These are phyloP conservation scores for Exophiala alcalophila DNA, from an alignment of 2,329 filamentous ascomycete species.

Conservation along the genomic window DNA sequence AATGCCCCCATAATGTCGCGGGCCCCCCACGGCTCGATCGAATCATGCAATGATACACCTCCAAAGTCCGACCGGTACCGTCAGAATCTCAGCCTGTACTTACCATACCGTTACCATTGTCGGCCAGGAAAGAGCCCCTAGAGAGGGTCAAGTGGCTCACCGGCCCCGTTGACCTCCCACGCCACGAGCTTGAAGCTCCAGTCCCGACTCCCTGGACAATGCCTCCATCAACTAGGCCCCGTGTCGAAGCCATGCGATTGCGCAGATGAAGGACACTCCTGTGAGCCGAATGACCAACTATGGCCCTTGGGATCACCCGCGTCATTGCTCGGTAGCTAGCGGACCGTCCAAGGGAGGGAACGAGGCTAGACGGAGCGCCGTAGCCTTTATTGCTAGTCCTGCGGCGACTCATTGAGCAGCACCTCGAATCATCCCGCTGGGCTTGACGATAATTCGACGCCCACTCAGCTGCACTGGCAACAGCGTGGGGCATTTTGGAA, in stretches of 20 bases:
- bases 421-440: slow-evolving; percentile 6
- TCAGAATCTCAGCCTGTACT: slow-evolving; percentile 12
- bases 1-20: neutral
- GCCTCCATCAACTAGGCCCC: slow-evolving; percentile 5
- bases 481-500: slow-evolving; percentile 20
- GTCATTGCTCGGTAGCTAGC: slow-evolving; percentile 22
- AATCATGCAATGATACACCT: slow-evolving; percentile 17
- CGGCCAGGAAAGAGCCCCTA: neutral
- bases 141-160: neutral
- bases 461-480: slow-evolving; percentile 9
- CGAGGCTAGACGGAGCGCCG: slow-evolving; percentile 20
- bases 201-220: slow-evolving; percentile 2
- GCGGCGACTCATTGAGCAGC: slow-evolving; percentile 9
- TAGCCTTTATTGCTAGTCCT: slow-evolving; percentile 15
- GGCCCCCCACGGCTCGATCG: too few relatives aligned
- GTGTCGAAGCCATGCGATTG: slow-evolving; percentile 16
- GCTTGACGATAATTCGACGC: slow-evolving; percentile 18
- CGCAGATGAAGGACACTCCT: slow-evolving; percentile 11
- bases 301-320: slow-evolving; percentile 20
- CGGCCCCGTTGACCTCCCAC: neutral
- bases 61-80: slow-evolving; percentile 5
- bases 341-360: slow-evolving; percentile 20
- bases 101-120: slow-evolving; percentile 17
- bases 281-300: slow-evolving; percentile 20
- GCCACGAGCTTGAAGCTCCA: slow-evolving; percentile 6